Percentiles rank a stretch among this genome's conserved stretches.
phyloP scores from a whole-genome alignment of 2,329 filamentous ascomycete species.

The Pezizomycotina sp. region DNA sequence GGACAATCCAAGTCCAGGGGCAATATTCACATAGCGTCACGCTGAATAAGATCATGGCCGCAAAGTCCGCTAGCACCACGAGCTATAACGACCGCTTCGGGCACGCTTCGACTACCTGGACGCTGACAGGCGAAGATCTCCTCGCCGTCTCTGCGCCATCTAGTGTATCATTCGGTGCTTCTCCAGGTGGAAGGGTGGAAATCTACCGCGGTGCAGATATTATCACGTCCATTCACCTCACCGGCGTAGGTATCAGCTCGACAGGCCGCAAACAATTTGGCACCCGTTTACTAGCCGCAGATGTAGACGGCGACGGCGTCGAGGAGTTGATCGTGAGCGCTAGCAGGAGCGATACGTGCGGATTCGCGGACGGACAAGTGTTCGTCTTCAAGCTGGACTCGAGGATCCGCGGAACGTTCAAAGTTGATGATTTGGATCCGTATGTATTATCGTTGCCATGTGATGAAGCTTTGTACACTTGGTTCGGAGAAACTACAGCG shows the following conservation, averaged over 20 bases:
- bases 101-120: slow-evolving; percentile 6
- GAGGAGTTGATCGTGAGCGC: slow-evolving; percentile 16
- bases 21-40: no score
- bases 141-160: slow-evolving; percentile 17
- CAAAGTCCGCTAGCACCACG: no score
- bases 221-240: slow-evolving; percentile 4
- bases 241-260: slow-evolving; percentile 16
- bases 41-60: no score
- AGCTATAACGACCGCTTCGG: slow-evolving; percentile 18
- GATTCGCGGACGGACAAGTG: slow-evolving; percentile 22
- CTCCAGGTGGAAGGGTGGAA: slow-evolving; percentile 13
- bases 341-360: slow-evolving; percentile 6
- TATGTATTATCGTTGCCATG: slow-evolving; percentile 4
- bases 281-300: slow-evolving; percentile 18
- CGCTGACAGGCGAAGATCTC: slow-evolving; percentile 5
- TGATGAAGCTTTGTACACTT: slow-evolving; percentile 16
- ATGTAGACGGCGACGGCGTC: slow-evolving; percentile 19
- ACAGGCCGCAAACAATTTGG: slow-evolving; percentile 21
- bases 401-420: slow-evolving; percentile 5
- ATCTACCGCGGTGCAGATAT: slow-evolving; percentile 9
- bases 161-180: slow-evolving; percentile 9
- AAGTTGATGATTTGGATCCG: slow-evolving; percentile 6
- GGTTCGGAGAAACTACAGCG: slow-evolving; percentile 20
- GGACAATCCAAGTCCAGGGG: neutral
- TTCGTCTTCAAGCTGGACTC: slow-evolving; percentile 11